phyloP scores from a whole-genome alignment of 2,329 filamentous ascomycete species.

The Exophiala alcalophila region DNA sequence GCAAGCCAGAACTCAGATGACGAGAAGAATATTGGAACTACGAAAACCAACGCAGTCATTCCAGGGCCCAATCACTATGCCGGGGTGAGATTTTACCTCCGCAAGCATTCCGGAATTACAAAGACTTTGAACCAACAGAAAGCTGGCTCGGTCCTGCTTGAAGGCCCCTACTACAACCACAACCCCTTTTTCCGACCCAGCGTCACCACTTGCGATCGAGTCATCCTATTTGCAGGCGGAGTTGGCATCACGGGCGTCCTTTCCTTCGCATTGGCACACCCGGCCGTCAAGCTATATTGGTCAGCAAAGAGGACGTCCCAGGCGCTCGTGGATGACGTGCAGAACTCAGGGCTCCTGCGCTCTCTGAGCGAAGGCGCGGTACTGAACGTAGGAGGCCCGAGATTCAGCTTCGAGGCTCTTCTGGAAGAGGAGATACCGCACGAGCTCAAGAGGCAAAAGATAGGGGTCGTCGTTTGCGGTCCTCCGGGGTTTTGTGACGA shows the following conservation, averaged over 20 bases:
- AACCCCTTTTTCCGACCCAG: too few species aligned
- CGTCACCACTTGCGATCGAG: too few species aligned
- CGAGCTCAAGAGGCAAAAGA: conserved; percentile 31
- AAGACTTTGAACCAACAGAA: too few species aligned
- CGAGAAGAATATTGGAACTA: background rate
- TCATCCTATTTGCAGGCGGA: too few species aligned
- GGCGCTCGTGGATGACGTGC: conserved; percentile 5
- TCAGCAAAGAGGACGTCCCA: conserved; percentile 30
- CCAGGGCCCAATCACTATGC: background rate
- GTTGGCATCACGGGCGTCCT: too few species aligned
- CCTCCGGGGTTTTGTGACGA: conserved; percentile 43
- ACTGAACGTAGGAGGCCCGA: conserved; percentile 36
- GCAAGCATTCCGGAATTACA: conserved; percentile 34
- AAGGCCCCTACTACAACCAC: too few species aligned
- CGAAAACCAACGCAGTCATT: background rate
- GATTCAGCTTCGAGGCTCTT: conserved; percentile 38
- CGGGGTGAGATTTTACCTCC: conserved; percentile 25
- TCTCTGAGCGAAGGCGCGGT: conserved; percentile 34
- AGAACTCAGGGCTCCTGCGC: conserved; percentile 18
- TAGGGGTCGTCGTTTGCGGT: conserved; percentile 45
- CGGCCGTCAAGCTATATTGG: too few species aligned
- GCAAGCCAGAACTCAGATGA: too few species aligned
- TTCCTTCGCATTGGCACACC: too few species aligned
- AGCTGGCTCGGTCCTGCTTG: too few species aligned
- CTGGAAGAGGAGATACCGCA: conserved; percentile 34